These are phyloP conservation scores for Periconia sp. DNA, from an alignment of 2,329 filamentous ascomycete species.

Conservation along the genomic window DNA sequence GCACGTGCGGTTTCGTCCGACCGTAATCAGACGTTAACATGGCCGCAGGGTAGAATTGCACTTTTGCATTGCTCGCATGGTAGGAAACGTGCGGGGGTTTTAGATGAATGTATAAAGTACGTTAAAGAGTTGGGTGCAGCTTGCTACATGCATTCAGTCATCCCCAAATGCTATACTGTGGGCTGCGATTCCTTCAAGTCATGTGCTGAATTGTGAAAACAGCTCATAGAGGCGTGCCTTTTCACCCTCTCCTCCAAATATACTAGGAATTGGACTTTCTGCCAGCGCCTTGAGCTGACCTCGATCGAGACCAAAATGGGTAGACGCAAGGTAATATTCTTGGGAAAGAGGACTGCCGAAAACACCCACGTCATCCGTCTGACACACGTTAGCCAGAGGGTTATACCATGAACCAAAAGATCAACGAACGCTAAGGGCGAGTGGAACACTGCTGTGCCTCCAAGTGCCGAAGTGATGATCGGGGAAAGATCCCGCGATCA, in stretches of 20 bases:
- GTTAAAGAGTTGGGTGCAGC: not conserved
- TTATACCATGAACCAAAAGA: not conserved
- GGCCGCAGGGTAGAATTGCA: no score
- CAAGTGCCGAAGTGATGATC: conserved; percentile 80
- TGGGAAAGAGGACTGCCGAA: conserved; percentile 76
- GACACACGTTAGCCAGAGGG: conserved; percentile 10
- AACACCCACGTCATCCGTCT: conserved; percentile 84
- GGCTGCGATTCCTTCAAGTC: no score
- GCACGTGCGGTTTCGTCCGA: conserved; percentile 10
- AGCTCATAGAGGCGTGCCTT: conserved; percentile 54
- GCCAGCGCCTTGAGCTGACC: conserved; percentile 57
- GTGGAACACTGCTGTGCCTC: conserved; percentile 55
- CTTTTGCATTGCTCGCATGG: no score
- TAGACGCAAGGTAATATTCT: conserved; percentile 72
- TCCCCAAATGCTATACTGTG: no score
- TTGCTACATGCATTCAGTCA: no score
- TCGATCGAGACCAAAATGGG: conserved; percentile 64
- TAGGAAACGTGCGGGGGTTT: no score
- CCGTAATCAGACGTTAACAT: not conserved
- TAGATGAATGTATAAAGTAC: not conserved
- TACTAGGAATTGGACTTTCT: conserved; percentile 62
- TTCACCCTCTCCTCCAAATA: conserved; percentile 67
- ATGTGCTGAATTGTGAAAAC: conserved; percentile 6
- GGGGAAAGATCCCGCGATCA: conserved; percentile 65
- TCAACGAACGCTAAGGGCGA: conserved; percentile 68